Evolutionary conservation across 2,329 filamentous ascomycete species (phyloP).

Genomic region (Alternaria triticina): DNA sequence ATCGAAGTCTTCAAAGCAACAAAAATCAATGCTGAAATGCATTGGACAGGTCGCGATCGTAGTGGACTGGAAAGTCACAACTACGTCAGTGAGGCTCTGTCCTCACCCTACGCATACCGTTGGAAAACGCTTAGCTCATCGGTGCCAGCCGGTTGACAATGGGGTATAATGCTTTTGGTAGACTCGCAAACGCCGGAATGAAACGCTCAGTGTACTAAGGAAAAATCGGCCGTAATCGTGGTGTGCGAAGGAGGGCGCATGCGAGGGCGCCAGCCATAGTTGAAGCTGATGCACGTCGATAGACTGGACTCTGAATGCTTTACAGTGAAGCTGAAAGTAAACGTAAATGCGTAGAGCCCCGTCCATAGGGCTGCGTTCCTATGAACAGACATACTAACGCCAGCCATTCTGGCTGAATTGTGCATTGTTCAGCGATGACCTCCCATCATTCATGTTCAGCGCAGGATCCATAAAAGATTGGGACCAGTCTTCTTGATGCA

Average conservation of each 20-base stretch:
- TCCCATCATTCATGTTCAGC: constrained; percentile 33
- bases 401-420: constrained; percentile 29
- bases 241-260: not conserved
- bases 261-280: not conserved
- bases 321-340: not conserved
- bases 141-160: constrained; percentile 25
- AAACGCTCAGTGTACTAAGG: constrained; percentile 9
- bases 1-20: not conserved
- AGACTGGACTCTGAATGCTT: not conserved
- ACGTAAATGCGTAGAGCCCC: not conserved
- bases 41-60: constrained; percentile 9
- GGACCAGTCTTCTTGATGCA: constrained; percentile 50
- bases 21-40: constrained; percentile 4
- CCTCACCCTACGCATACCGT: constrained; percentile 11
- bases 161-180: constrained; percentile 23
- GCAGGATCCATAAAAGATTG: constrained; percentile 47
- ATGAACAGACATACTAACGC: constrained; percentile 20
- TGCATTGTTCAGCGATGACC: constrained; percentile 25
- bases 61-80: constrained; percentile 1
- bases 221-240: constrained; percentile 8
- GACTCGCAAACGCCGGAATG: constrained; percentile 5
- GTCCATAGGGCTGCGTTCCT: not conserved
- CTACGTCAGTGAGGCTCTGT: constrained; percentile 9
- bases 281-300: not conserved
- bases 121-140: constrained; percentile 14